Percentiles rank a stretch among this genome's conserved stretches.
Evolutionary conservation across 1,139 yeast genomes (phyloP).

Genomic region (Candida pseudocylindracea): DNA sequence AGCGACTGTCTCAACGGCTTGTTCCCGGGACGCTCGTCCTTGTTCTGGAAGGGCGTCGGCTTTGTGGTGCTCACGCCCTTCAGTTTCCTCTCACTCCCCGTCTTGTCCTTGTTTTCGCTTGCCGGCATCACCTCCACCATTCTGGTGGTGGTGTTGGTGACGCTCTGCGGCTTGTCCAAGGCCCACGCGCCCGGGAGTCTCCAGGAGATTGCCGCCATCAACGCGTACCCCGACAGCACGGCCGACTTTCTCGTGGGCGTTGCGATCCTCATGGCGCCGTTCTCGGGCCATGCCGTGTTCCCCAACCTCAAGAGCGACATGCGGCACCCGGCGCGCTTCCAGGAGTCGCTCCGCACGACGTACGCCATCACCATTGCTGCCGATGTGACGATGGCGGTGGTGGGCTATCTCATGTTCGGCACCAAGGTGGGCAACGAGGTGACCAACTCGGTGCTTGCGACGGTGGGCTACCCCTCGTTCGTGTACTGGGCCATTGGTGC

Average conservation of each 20-base stretch:
- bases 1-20: background rate
- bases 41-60: slow-evolving; percentile 12
- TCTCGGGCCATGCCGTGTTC: slow-evolving; percentile 40
- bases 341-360: slow-evolving; percentile 13
- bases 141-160: slow-evolving; percentile 17
- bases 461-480: slow-evolving; percentile 53
- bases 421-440: slow-evolving; percentile 53
- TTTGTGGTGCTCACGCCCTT: slow-evolving; percentile 23
- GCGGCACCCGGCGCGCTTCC: slow-evolving; percentile 28
- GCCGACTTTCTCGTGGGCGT: slow-evolving; percentile 23
- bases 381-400: slow-evolving; percentile 53
- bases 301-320: slow-evolving; percentile 36
- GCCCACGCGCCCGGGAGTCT: slow-evolving; percentile 20
- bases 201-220: slow-evolving; percentile 18
- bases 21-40: background rate
- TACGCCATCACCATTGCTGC: slow-evolving; percentile 4
- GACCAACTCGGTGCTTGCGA: slow-evolving; percentile 50
- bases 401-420: slow-evolving; percentile 86
- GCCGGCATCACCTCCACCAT: slow-evolving; percentile 22
- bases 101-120: slow-evolving; percentile 19
- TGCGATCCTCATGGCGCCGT: slow-evolving; percentile 38
- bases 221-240: slow-evolving; percentile 19
- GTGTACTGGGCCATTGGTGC: slow-evolving; percentile 41
- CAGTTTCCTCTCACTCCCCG: slow-evolving; percentile 20
- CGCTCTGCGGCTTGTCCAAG: slow-evolving; percentile 17